Evolutionary conservation across 768 basidiomycete species (phyloP).

Genomic region (Pholiota conissans): DNA sequence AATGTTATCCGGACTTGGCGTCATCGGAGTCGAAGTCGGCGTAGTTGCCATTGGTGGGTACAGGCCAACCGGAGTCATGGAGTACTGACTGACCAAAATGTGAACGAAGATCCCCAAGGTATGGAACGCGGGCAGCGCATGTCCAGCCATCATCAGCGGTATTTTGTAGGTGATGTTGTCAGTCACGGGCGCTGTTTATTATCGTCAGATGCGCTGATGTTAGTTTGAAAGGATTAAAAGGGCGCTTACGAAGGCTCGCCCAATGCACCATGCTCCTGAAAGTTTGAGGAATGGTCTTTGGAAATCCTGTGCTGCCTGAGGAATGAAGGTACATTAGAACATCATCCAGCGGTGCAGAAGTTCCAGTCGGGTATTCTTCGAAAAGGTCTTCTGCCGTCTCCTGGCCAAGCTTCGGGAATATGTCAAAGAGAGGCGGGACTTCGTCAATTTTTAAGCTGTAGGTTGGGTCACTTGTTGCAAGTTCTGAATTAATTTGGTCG

Average conservation of each 20-base stretch:
- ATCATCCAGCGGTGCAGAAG: constrained; percentile 19
- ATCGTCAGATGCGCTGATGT: background rate
- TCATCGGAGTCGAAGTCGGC: constrained; percentile 26
- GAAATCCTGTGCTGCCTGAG: constrained; percentile 49
- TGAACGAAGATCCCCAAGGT: constrained; percentile 31
- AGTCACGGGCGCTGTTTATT: constrained; percentile 10
- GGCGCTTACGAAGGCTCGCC: constrained; percentile 33
- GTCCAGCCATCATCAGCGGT: constrained; percentile 22
- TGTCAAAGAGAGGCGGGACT: constrained; percentile 25
- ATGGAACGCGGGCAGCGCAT: constrained; percentile 42
- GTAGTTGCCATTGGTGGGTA: constrained; percentile 31
- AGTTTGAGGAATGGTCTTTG: constrained; percentile 40
- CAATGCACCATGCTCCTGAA: constrained; percentile 31
- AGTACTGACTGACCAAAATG: constrained; percentile 16
- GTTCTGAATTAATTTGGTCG: constrained; percentile 23
- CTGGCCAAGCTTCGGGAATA: constrained; percentile 41
- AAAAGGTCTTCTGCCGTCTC: constrained; percentile 31
- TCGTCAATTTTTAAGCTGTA: constrained; percentile 30
- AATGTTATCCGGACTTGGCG: constrained; percentile 30
- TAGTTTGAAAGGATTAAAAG: background rate
- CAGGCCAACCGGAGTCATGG: constrained; percentile 13
- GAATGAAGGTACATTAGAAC: constrained; percentile 43
- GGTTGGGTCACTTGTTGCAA: constrained; percentile 14
- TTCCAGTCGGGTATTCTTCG: constrained; percentile 22
- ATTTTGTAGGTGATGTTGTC: constrained; percentile 19